phyloP scores from a whole-genome alignment of 1,284 basidiomycete species.

The Acaromyces ingoldii region DNA sequence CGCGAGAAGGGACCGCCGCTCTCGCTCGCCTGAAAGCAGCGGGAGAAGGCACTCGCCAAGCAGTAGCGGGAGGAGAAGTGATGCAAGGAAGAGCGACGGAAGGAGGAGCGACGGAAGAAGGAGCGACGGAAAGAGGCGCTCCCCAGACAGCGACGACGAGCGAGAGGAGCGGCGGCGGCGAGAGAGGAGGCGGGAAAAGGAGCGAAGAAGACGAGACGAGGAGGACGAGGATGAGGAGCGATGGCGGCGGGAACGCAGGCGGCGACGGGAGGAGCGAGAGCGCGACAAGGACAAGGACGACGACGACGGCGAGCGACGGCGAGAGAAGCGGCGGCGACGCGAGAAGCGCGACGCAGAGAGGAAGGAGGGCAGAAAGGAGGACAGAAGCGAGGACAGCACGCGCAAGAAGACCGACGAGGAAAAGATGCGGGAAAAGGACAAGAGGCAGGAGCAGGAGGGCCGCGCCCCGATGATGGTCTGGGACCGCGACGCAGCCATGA shows the following conservation, averaged over 20 bases:
- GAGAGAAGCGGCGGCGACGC: neutral
- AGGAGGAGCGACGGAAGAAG: neutral
- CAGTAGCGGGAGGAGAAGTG: neutral
- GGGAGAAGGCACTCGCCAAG: neutral
- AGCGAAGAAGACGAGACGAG: neutral
- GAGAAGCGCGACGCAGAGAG: constrained; percentile 6
- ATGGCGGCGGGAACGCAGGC: neutral
- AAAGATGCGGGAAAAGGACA: constrained; percentile 10
- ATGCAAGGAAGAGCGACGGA: neutral
- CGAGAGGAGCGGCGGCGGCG: neutral
- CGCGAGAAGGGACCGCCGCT: neutral
- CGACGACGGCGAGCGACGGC: neutral
- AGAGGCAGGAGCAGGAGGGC: neutral
- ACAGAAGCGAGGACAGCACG: no score
- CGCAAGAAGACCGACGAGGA: constrained; percentile 6
- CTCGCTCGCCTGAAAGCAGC: neutral
- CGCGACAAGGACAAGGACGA: neutral
- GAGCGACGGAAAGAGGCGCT: neutral
- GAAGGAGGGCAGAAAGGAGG: neutral
- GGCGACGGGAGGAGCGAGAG: neutral
- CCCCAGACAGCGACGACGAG: neutral
- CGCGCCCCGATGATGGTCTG: constrained; percentile 7
- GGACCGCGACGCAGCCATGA: constrained; percentile 9
- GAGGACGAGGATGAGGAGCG: neutral
- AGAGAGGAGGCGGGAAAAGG: neutral